Base-by-base conservation (phyloP, 2,329 filamentous ascomycete species). In the Colletotrichum gloeosporioides region DNA sequence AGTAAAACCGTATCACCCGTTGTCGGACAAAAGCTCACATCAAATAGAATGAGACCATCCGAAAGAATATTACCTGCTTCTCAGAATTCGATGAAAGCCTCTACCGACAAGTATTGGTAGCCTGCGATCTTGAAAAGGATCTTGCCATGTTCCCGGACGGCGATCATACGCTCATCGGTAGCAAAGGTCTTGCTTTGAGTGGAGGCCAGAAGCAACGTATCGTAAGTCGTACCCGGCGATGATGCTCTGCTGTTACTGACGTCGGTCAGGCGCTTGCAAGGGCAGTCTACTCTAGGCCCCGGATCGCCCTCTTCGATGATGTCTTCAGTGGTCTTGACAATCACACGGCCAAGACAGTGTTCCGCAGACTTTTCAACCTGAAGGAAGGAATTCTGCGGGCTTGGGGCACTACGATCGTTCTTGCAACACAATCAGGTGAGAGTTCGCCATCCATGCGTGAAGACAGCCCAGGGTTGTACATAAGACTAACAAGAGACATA, bases 121-220 rank as follows among this genome's bases (percentile, higher is more conserved):
- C 81, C 4, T 84, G 83, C 16, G 82, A 85, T 63, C 79, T 88
- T 6, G 80, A 83, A 9, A 80, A 79, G 8, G 84, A 85, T 15
- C 76, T 85, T 12, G 32, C 55, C 6, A 81, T 80, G 36, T 79
- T 89, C 15, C 78, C 83, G 1, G 71, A 81, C 3, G 82, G 84
- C 3, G 86, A 89, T 44, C 76, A 79, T 10, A 88, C 86, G 0
- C 79, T 83, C 1, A 81, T 89, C 53, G 88, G 88, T 3, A 88
- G 85, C 66, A 86, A 87, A 44, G 88, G 88, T 0, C 82, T 88
- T 66, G 85, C 83, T 6, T 81, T 90, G 1, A 88, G 86, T 6
- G 88, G 88, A 9, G 88, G 88, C 0, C 88, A 90, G 77, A 86
- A 85, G 76, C 85, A 87, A 68, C 83, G 86, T 15, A 80, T 88